Evolutionary conservation across 192 early-diverging fungal genomes (phyloP).

Genomic region (Umbelopsis ramanniana): DNA sequence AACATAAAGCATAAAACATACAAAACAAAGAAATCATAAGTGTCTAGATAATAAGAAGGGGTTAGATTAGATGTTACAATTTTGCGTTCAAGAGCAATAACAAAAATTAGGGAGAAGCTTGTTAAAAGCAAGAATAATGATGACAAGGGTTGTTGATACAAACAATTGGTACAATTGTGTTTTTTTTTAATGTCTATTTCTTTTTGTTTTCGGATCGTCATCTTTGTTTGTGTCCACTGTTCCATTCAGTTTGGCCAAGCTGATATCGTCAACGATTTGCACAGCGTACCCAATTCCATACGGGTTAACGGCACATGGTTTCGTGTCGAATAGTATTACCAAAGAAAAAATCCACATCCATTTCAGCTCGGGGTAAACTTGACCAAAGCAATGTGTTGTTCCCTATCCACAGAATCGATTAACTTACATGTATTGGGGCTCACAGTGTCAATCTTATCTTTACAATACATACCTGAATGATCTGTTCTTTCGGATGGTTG

Average conservation of each 20-base stretch:
- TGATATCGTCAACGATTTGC: too few relatives aligned
- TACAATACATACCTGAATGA: slow-evolving; percentile 21
- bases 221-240: too few relatives aligned
- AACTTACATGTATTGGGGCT: neutral
- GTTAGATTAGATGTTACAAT: neutral
- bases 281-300: neutral
- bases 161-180: neutral
- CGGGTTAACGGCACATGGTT: slow-evolving; percentile 29
- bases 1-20: neutral
- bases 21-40: neutral
- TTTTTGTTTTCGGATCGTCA: too few relatives aligned
- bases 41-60: neutral
- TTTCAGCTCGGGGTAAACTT: slow-evolving; percentile 38
- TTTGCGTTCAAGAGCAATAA: neutral
- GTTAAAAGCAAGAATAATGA: neutral
- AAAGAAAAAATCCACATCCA: slow-evolving; percentile 34
- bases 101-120: neutral
- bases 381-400: slow-evolving; percentile 32
- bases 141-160: slow-evolving; percentile 1
- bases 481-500: slow-evolving; percentile 30
- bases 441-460: neutral
- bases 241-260: too few relatives aligned
- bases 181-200: too few relatives aligned
- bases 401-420: neutral
- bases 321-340: slow-evolving; percentile 28